phyloP scores from a whole-genome alignment of 2,329 filamentous ascomycete species.

The Periconia macrospinosa region DNA sequence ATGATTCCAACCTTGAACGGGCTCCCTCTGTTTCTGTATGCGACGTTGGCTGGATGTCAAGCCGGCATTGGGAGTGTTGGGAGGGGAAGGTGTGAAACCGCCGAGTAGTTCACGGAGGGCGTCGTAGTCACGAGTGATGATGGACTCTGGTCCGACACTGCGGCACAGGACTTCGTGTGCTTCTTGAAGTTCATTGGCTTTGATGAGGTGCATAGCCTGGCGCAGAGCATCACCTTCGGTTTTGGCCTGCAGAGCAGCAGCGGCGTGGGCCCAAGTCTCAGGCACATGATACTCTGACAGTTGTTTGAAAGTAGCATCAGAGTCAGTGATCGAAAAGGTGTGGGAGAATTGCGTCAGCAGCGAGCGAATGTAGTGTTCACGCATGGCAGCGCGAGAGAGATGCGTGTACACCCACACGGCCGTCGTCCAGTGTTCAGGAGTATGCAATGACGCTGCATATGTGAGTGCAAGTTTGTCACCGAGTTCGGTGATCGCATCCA shows the following conservation, averaged over 20 bases:
- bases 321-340: conserved; percentile 61
- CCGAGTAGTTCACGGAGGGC: conserved; percentile 69
- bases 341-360: conserved; percentile 63
- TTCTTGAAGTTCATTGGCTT: conserved; percentile 73
- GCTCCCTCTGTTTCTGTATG: conserved; percentile 19
- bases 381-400: conserved; percentile 64
- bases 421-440: conserved; percentile 38
- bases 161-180: conserved; percentile 82
- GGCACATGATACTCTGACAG: conserved; percentile 73
- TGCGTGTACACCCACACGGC: conserved; percentile 79
- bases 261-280: conserved; percentile 78
- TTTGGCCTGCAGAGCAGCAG: conserved; percentile 81
- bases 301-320: conserved; percentile 58
- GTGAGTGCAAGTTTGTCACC: conserved; percentile 59
- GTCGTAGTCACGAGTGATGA: conserved; percentile 81
- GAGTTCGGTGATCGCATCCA: conserved; percentile 60
- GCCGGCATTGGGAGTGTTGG: conserved; percentile 41
- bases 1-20: conserved; percentile 71
- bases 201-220: conserved; percentile 71
- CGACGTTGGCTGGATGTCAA: conserved; percentile 10
- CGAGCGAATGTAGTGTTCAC: conserved; percentile 72
- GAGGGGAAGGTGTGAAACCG: conserved; percentile 61
- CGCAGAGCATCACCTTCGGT: conserved; percentile 65
- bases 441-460: conserved; percentile 41
- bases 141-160: conserved; percentile 76